A percentile compares a stretch with the other conserved stretches of the same genome.
Evolutionary conservation across 2,329 filamentous ascomycete species (phyloP).

Genomic region (Raffaelea ambrosiae): DNA sequence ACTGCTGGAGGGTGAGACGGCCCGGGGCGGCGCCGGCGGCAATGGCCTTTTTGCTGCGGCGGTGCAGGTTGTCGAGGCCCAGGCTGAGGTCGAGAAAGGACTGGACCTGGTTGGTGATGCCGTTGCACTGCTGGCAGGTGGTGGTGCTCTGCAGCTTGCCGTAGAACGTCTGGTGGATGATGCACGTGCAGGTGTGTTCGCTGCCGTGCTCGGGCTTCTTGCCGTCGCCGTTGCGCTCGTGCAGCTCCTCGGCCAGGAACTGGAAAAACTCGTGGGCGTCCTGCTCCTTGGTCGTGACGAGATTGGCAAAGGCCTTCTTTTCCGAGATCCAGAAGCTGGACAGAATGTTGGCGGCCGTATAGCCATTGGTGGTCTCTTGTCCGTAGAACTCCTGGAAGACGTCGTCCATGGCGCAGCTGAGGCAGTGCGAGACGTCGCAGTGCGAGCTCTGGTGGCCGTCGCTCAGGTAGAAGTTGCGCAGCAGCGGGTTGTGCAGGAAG

Average conservation of each 20-base stretch:
- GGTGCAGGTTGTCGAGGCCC: conserved; percentile 60
- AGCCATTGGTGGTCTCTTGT: conserved; percentile 74
- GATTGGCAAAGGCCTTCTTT: conserved; percentile 60
- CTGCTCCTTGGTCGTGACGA: conserved; percentile 89
- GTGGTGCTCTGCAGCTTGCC: conserved; percentile 86
- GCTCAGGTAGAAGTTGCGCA: conserved; percentile 85
- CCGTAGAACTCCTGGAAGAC: conserved; percentile 67
- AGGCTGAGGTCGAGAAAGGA: conserved; percentile 87
- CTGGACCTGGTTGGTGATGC: conserved; percentile 73
- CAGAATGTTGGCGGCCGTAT: conserved; percentile 82
- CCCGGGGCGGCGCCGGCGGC: not conserved
- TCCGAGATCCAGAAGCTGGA: conserved; percentile 85
- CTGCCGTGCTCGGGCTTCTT: conserved; percentile 51
- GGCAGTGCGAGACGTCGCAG: conserved; percentile 55
- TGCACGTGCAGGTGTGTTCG: conserved; percentile 69
- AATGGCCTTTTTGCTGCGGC: not conserved
- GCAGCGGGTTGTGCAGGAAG: conserved; percentile 84
- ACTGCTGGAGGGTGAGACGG: conserved; percentile 57
- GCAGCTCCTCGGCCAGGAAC: conserved; percentile 85
- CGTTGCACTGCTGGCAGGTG: conserved; percentile 80
- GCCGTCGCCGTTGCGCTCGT: conserved; percentile 68
- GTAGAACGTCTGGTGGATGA: conserved; percentile 91
- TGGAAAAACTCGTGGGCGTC: conserved; percentile 97
- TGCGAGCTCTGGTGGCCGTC: conserved; percentile 77
- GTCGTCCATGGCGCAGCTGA: conserved; percentile 64